Base-by-base conservation (phyloP, 306 rosid genomes). In the Cercis canadensis region DNA sequence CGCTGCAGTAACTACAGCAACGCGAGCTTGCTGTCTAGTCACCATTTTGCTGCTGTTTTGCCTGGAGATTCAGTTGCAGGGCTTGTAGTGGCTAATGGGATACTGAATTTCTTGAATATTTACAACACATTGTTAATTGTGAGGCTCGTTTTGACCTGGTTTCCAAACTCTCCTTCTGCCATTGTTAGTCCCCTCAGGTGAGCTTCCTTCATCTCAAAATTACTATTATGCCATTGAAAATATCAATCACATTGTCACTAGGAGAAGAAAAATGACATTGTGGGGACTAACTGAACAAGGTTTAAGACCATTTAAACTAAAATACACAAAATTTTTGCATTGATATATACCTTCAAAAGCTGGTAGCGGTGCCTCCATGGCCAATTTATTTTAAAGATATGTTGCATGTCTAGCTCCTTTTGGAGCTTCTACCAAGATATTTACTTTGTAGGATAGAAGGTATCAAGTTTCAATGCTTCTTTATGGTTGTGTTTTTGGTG, bases 141-240 rank as follows among this genome's bases (percentile, higher is more conserved):
- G 29, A 84, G 99, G 85, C 99, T 94, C 70, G 99, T 94, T 68
- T 78, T 91, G 83, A 91, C 99, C 32, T 94, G 97, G 97, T 94
- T 94, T 81, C 99, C 99, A 3, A 91, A 87, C 46, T 69, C 96
- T 45, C 97, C 99, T 77, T 83, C 95, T 62, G 90, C 85, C 81
- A 85, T 94, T 17, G 97, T 91, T 67, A 76, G 82, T 72, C 99
- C 99, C 21, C 91, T 91, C 82, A 94, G 99, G 99, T 90, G 17
- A 62, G 50, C 29, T 1, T 18, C 15, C 29, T 2, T 46, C 4
- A n/a, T 18, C 3, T 40, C 61, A 24, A 51, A 31, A 50, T 69
- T 73, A 21, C 10, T 32, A 46, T 72, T 9, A 19, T 16, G 62
- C 5, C 8, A 15, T 13, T 37, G 11, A 51, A 18, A 16, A 15